A percentile compares a stretch with the other conserved stretches of the same genome.
These are phyloP conservation scores for Gossypium davidsonii DNA, from an alignment of 441 rosid species.

Conservation along the genomic window DNA sequence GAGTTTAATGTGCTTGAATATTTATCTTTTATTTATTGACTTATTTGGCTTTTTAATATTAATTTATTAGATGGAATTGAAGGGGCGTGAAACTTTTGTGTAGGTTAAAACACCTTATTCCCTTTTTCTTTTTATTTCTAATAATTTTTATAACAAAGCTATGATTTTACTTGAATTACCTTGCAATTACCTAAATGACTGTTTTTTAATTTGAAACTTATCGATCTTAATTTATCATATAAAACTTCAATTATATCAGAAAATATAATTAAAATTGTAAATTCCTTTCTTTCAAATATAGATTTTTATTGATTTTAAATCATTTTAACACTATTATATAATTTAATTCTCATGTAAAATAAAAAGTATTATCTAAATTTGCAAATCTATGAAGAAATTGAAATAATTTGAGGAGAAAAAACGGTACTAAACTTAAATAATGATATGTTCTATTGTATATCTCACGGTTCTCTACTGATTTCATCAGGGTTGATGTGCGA, in stretches of 20 bases:
- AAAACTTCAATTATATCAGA: background rate
- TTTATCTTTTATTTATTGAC: too few relatives aligned
- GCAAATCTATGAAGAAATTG: background rate
- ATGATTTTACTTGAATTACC: background rate
- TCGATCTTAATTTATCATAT: background rate
- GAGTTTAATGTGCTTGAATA: too few relatives aligned
- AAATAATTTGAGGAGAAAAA: background rate
- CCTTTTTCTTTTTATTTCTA: background rate
- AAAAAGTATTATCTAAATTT: background rate
- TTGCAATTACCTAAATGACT: background rate
- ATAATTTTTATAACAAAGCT: background rate
- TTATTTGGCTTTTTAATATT: too few relatives aligned
- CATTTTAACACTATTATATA: background rate
- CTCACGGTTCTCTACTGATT: conserved; percentile 9
- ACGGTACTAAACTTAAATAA: background rate
- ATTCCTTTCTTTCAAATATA: background rate
- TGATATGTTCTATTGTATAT: background rate
- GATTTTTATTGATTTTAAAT: background rate
- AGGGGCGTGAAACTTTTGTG: background rate
- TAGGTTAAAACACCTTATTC: background rate
- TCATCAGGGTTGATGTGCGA: conserved; percentile 88
- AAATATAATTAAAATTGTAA: background rate
- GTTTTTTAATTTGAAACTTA: background rate
- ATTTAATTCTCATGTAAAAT: background rate
- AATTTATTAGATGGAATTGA: background rate